Base-by-base conservation (phyloP, 345 rosid genomes). In the Ailanthus altissimus region DNA sequence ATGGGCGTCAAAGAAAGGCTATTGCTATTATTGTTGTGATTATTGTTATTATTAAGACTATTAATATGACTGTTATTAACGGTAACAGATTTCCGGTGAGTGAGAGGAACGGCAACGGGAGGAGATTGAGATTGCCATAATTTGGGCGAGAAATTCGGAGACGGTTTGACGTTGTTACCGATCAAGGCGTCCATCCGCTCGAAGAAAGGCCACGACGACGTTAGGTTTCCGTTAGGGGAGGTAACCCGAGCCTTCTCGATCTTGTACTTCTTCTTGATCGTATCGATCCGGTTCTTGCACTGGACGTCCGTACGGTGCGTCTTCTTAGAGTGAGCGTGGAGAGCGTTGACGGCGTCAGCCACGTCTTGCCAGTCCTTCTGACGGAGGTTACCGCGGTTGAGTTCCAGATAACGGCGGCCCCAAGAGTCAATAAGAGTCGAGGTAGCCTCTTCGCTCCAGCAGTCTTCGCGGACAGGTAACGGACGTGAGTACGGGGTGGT, bases 341-440 rank as follows among this genome's bases (percentile, higher is more conserved):
- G 91, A 76, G 92, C 88, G 80, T 97, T 97, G 63, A 97, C 99
- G 81, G 93, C 88, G 79, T 91, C 90, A 16, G 99, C 98, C 25
- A 96, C 99, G 74, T 96, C 98, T 58, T 91, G 97, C 99, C 99
- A 97, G 81, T 97, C 97, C 74, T 94, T 97, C 84, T 94, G 99
- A 18, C 99, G 99, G 65, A 97, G 98, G 70, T 90, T 89, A 2
- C 99, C 99, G 1, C 99, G 90, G 87, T 80, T 91, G 49, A 97
- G 97, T 67, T 94, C 95, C 57, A 97, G 38, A 81, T 89, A 97
- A 32, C 98, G 95, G 47, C 87, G 75, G 18, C 99, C 99, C 99
- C 99, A 97, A 21, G 95, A 90, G 66, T 92, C 94, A 75, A 97
- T 89, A 42, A 97, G 97, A 57, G 99, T 97, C 51, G 90, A 87